Evolutionary conservation across 129 eudicot species (phyloP), one percentile per base, ranked within the genome.

Genomic region (Centrapalus pauciflorus): DNA sequence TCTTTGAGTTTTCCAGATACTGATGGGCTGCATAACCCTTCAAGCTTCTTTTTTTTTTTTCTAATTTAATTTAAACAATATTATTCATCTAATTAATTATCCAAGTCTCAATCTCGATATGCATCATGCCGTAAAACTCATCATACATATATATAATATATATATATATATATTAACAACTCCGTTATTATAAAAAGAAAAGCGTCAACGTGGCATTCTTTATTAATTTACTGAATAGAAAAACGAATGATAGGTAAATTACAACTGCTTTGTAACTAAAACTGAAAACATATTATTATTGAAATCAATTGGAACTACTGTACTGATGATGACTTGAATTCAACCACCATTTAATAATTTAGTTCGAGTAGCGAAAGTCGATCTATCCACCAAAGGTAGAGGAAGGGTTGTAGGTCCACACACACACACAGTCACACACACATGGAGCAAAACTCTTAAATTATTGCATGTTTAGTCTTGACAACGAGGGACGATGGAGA

Each of bases 401-500:
- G 32, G 66, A 60, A 46, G 50, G 27, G 28, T 65, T 64, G 52
- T 4, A 25, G 74, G 65, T 25, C 74, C 74, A 45, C 57, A 64
- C 37, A 41, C 27, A 64, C n/a, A n/a, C n/a, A n/a, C n/a, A n/a
- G n/a, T n/a, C 57, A 64, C 37, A 41, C 27, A 64, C 70, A 63
- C 35, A 49, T 9, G 17, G 27, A 29, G 14, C 16, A 37, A 37
- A 40, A 25, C 41, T 25, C 52, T 55, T 69, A 69, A 69, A 69
- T 69, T 55, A 69, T 55, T 55, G n/a, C n/a, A n/a, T n/a, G 74
- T 38, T 55, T 38, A 38, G 41, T 69, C 29, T 54, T 69, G 74
- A 69, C 65, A 59, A 68, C 74, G n/a, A 25, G 40, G 27, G 41
- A 55, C 27, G 74, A 69, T 55, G 21, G 74, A 55, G 74, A 69